phyloP scores from a whole-genome alignment of 495 filamentous ascomycete genomes.

The Xylaria sp. region DNA sequence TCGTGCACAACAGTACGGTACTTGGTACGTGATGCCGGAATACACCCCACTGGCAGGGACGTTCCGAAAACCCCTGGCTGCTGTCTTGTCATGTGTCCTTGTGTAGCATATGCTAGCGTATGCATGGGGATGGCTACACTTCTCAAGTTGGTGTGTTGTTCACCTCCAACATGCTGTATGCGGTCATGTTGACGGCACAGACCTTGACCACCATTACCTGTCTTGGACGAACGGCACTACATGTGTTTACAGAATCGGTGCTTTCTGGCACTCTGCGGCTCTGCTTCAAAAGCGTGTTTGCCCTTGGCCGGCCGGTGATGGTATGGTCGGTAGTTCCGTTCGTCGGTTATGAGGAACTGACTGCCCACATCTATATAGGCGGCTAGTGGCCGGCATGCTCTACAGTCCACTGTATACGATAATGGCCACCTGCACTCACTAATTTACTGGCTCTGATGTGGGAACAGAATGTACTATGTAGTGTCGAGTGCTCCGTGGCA shows the following conservation, averaged over 20 bases:
- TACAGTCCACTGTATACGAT: background rate
- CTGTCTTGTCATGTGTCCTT: conserved; percentile 29
- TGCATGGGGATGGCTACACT: conserved; percentile 22
- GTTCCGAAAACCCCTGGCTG: conserved; percentile 26
- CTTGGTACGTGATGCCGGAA: conserved; percentile 20
- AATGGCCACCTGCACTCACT: too few species aligned
- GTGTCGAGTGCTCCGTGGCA: background rate
- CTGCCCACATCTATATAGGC: conserved; percentile 1
- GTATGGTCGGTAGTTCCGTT: background rate
- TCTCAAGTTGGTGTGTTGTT: conserved; percentile 11
- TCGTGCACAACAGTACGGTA: background rate
- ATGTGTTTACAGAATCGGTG: conserved; percentile 11
- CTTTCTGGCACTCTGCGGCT: conserved; percentile 23
- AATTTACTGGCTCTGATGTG: too few species aligned
- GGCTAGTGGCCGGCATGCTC: background rate
- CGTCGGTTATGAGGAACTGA: background rate
- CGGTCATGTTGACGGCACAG: conserved; percentile 22
- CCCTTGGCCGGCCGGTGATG: conserved; percentile 1
- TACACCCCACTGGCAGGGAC: conserved; percentile 27
- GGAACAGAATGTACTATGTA: background rate
- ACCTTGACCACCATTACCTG: conserved; percentile 13
- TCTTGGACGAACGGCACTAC: conserved; percentile 20
- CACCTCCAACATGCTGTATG: conserved; percentile 24
- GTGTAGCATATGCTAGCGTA: conserved; percentile 25
- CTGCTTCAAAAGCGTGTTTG: conserved; percentile 13